phyloP scores from a whole-genome alignment of 2,329 filamentous ascomycete genomes.

The Rasamsonia emersonii region DNA sequence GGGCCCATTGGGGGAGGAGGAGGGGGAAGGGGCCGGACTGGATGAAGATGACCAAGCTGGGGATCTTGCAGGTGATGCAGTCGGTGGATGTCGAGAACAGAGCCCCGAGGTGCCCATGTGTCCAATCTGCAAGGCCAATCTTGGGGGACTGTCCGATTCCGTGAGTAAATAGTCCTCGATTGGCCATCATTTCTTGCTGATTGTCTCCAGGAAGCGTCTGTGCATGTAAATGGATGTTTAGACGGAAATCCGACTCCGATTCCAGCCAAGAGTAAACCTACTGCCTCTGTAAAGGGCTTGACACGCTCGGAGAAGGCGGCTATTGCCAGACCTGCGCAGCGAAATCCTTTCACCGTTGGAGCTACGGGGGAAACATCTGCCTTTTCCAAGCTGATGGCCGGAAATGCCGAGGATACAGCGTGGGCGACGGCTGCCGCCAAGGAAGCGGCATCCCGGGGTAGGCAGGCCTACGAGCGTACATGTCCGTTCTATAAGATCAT shows the following conservation, averaged over 20 bases:
- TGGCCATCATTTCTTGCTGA: constrained; percentile 7
- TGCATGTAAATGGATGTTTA: constrained; percentile 88
- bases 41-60: no score
- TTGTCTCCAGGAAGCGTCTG: constrained; percentile 56
- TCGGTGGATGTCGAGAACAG: constrained; percentile 11
- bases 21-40: constrained; percentile 28
- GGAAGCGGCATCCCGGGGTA: constrained; percentile 69
- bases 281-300: constrained; percentile 14
- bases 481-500: constrained; percentile 99
- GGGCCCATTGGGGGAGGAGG: constrained; percentile 52
- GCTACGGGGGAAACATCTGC: constrained; percentile 51
- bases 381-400: constrained; percentile 88
- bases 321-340: constrained; percentile 68
- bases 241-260: constrained; percentile 67
- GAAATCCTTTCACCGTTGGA: constrained; percentile 61
- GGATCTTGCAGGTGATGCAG: constrained; percentile 10
- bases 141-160: constrained; percentile 48
- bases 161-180: constrained; percentile 18
- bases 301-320: constrained; percentile 60
- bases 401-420: constrained; percentile 78
- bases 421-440: constrained; percentile 81
- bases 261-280: constrained; percentile 19
- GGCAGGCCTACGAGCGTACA: constrained; percentile 76
- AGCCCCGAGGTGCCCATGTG: constrained; percentile 42
- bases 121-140: constrained; percentile 64